A percentile compares a stretch with the other conserved stretches of the same genome.
Conservation (phyloP, 78 protist species). For the Dictyostelium purpureum region DNA sequence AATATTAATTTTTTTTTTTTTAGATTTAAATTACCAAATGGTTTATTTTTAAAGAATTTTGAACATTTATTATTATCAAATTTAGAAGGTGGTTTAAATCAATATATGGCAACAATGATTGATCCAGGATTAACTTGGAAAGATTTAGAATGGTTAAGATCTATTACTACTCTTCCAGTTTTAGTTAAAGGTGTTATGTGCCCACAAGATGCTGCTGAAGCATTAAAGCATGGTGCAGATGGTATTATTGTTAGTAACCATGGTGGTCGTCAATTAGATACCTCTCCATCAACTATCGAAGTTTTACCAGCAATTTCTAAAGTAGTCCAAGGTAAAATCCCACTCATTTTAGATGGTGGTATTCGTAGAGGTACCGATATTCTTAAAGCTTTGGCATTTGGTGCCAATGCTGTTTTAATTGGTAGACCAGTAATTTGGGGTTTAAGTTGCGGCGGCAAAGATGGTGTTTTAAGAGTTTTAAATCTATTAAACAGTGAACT, state of each 20-base stretch:
- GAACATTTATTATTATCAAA: conserved; percentile 1
- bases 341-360: conserved; percentile 89
- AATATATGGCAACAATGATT: conserved; percentile 62
- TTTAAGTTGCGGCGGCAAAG: conserved; percentile 61
- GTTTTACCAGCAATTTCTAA: conserved; percentile 58
- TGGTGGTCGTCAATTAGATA: conserved; percentile 91
- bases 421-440: conserved; percentile 89
- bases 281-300: conserved; percentile 71
- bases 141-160: conserved; percentile 83
- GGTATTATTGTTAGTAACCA: conserved; percentile 90
- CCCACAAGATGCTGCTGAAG: conserved; percentile 82
- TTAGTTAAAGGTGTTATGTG: conserved; percentile 86
- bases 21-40: conserved; percentile 29
- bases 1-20: background rate
- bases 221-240: conserved; percentile 71
- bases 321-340: conserved; percentile 59
- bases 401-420: conserved; percentile 83
- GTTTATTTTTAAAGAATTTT: conserved; percentile 20
- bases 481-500: conserved; percentile 35
- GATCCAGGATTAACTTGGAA: conserved; percentile 86
- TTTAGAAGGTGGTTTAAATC: conserved; percentile 38
- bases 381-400: conserved; percentile 85
- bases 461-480: conserved; percentile 48
- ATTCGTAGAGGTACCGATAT: conserved; percentile 90
- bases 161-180: conserved; percentile 77